These are phyloP conservation scores for Trichoderma atroviride DNA, from an alignment of 2,329 filamentous ascomycete species.

Conservation along the genomic window DNA sequence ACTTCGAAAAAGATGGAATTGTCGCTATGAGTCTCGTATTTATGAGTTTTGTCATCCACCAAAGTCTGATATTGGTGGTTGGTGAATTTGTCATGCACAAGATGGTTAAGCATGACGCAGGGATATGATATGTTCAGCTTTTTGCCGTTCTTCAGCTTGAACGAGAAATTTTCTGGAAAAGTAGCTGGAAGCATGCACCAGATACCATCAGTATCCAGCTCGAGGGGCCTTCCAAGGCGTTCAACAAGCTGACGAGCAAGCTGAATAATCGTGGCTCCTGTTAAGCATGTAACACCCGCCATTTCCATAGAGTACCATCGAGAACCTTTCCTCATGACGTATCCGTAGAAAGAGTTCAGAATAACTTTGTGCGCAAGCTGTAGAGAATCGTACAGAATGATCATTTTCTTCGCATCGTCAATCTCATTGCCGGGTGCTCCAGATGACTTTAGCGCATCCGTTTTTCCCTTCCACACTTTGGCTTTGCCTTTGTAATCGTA, in stretches of 20 bases:
- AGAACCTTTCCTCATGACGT: slow-evolving; percentile 98
- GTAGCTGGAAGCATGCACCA: slow-evolving; percentile 98
- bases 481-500: slow-evolving; percentile 99
- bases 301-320: slow-evolving; percentile 99
- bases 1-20: slow-evolving; percentile 99
- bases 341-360: slow-evolving; percentile 97
- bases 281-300: slow-evolving; percentile 97
- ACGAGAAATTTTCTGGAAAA: slow-evolving; percentile 94
- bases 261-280: slow-evolving; percentile 94
- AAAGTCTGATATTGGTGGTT: slow-evolving; percentile 97
- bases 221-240: slow-evolving; percentile 85
- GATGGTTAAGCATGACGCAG: slow-evolving; percentile 98
- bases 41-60: slow-evolving; percentile 75
- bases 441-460: slow-evolving; percentile 78
- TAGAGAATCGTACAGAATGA: slow-evolving; percentile 90
- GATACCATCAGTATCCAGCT: slow-evolving; percentile 97
- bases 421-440: slow-evolving; percentile 77
- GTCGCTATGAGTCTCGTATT: slow-evolving; percentile 95
- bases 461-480: slow-evolving; percentile 98
- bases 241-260: slow-evolving; percentile 93
- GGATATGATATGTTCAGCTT: slow-evolving; percentile 96
- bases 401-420: slow-evolving; percentile 98
- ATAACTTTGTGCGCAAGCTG: slow-evolving; percentile 99
- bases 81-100: slow-evolving; percentile 92
- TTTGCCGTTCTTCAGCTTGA: slow-evolving; percentile 94